A percentile compares a stretch with the other conserved stretches of the same genome.
These are phyloP conservation scores for Bocquillonia castaneifolia DNA, from an alignment of 441 rosid species.

Conservation along the genomic window DNA sequence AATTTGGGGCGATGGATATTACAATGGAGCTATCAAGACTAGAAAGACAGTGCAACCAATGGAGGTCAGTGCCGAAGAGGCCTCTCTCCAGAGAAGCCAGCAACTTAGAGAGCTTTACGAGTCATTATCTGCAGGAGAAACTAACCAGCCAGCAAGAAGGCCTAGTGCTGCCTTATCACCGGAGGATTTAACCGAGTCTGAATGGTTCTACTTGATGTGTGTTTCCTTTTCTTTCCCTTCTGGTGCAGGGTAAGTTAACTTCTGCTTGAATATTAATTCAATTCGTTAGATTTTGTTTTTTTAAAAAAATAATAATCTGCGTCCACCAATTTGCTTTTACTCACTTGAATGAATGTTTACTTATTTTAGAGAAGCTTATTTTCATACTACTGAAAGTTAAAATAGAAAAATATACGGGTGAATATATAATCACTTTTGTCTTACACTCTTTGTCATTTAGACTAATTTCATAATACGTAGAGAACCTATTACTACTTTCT, in stretches of 20 bases:
- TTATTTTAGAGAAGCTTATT: constrained; percentile 20
- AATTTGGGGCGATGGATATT: constrained; percentile 87
- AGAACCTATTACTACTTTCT: neutral
- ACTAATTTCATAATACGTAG: no score
- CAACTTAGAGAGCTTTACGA: constrained; percentile 91
- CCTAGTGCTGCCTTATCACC: constrained; percentile 86
- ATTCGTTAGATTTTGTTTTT: constrained; percentile 7
- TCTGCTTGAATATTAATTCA: neutral
- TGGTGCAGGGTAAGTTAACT: constrained; percentile 58
- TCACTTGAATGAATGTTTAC: constrained; percentile 17
- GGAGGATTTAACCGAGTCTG: constrained; percentile 94
- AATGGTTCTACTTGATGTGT: constrained; percentile 96
- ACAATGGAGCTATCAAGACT: constrained; percentile 94
- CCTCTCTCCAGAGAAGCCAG: constrained; percentile 81
- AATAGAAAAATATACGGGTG: constrained; percentile 21
- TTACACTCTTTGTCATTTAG: constrained; percentile 26
- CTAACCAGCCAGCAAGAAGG: constrained; percentile 54
- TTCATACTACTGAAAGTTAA: constrained; percentile 23
- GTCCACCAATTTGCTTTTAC: constrained; percentile 13
- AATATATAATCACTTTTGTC: constrained; percentile 23
- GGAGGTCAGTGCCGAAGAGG: constrained; percentile 87
- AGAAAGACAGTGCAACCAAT: constrained; percentile 89
- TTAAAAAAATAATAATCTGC: neutral
- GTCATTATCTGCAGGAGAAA: constrained; percentile 68
- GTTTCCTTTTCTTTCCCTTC: constrained; percentile 86